These are phyloP conservation scores for Lactifluus rugatus DNA, from an alignment of 768 basidiomycete species.

Conservation along the genomic window DNA sequence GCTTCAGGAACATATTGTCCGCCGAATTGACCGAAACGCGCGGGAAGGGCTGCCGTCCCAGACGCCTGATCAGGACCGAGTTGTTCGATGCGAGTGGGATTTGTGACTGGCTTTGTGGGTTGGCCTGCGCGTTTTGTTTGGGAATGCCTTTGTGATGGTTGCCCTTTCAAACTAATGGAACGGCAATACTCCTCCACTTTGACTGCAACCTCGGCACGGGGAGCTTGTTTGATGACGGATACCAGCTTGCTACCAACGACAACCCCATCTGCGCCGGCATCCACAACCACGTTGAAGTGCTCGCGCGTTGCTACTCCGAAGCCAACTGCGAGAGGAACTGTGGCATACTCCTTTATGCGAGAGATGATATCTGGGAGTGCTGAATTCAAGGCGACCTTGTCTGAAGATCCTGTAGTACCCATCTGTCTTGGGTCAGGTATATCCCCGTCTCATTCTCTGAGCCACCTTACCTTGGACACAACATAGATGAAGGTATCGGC, in stretches of 20 bases:
- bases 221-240: slow-evolving; percentile 60
- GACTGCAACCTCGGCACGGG: slow-evolving; percentile 37
- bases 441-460: not conserved
- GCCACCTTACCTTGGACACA: slow-evolving; percentile 71
- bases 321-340: slow-evolving; percentile 86
- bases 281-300: slow-evolving; percentile 79
- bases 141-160: slow-evolving; percentile 19
- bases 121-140: slow-evolving; percentile 25
- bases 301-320: slow-evolving; percentile 89
- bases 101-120: slow-evolving; percentile 27
- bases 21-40: slow-evolving; percentile 90
- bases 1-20: slow-evolving; percentile 98
- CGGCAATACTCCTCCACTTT: slow-evolving; percentile 67
- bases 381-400: slow-evolving; percentile 55
- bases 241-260: slow-evolving; percentile 89
- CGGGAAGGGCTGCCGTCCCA: slow-evolving; percentile 47
- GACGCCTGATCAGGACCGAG: slow-evolving; percentile 26
- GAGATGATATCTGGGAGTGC: slow-evolving; percentile 76
- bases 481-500: slow-evolving; percentile 98
- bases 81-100: slow-evolving; percentile 26
- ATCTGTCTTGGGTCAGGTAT: slow-evolving; percentile 42
- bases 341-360: slow-evolving; percentile 69
- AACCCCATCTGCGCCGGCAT: slow-evolving; percentile 90
- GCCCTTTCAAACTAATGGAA: slow-evolving; percentile 46
- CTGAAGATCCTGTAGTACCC: slow-evolving; percentile 95